Evolutionary conservation across 192 early-diverging fungal species (phyloP).

Genomic region (Coemansia sp.): DNA sequence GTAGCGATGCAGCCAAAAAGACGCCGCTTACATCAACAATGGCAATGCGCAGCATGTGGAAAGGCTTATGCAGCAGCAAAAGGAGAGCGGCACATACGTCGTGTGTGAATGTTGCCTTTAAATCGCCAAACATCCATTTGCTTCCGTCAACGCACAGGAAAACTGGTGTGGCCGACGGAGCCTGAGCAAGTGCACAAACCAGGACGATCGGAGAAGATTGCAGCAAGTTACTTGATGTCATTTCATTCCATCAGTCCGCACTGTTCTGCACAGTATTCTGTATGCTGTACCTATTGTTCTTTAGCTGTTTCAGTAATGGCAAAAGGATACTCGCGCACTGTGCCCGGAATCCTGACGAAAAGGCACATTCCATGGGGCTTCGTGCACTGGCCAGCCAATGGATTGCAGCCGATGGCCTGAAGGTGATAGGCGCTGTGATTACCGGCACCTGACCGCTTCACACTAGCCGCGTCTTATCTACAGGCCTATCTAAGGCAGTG

Average conservation of each 20-base stretch:
- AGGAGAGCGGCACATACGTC: neutral
- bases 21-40: too few species aligned
- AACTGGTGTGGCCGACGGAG: neutral
- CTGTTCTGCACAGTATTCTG: too few species aligned
- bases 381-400: constrained; percentile 7
- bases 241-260: too few species aligned
- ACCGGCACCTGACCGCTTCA: neutral
- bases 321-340: too few species aligned
- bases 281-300: too few species aligned
- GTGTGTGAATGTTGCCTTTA: neutral
- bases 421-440: neutral
- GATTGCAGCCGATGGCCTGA: constrained; percentile 7
- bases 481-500: too few species aligned
- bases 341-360: neutral
- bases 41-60: too few species aligned
- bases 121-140: neutral
- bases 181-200: neutral
- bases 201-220: neutral
- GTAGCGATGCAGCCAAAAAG: too few species aligned
- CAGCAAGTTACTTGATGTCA: too few species aligned
- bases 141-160: neutral
- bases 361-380: neutral
- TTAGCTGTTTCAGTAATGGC: too few species aligned
- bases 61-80: too few species aligned
- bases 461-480: too few species aligned